Conservation (phyloP, 352 stramenopile genomes). For the Thalassiosira allenii region DNA sequence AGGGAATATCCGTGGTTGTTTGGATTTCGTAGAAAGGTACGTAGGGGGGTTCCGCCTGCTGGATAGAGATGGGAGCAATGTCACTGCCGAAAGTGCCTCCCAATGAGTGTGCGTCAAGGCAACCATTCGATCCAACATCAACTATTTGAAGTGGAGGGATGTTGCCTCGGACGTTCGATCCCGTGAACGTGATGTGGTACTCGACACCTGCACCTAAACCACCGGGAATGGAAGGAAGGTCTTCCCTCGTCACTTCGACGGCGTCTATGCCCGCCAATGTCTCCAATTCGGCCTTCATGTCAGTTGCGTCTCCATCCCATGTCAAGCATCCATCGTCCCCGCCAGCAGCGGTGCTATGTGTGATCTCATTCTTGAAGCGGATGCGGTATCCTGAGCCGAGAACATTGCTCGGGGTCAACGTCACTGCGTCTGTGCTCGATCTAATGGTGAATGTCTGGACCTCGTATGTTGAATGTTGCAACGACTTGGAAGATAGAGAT, state of each 20-base stretch:
- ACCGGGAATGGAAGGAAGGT: conserved; percentile 80
- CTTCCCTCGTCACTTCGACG: conserved; percentile 87
- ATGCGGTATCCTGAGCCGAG: conserved; percentile 90
- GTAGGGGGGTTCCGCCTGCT: conserved; percentile 66
- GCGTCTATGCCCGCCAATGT: conserved; percentile 78
- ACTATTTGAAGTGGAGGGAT: conserved; percentile 89
- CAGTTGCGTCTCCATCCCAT: conserved; percentile 72
- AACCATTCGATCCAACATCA: conserved; percentile 92
- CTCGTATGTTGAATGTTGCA: conserved; percentile 81
- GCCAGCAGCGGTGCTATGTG: conserved; percentile 86
- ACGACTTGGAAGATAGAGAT: conserved; percentile 62
- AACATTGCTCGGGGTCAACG: conserved; percentile 63
- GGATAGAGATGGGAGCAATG: conserved; percentile 65
- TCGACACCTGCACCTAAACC: conserved; percentile 81
- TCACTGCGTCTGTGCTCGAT: conserved; percentile 44
- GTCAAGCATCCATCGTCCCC: conserved; percentile 77
- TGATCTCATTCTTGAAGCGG: conserved; percentile 90
- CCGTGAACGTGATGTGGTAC: conserved; percentile 94
- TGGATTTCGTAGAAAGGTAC: conserved; percentile 91
- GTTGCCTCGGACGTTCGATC: conserved; percentile 89
- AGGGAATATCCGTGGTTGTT: conserved; percentile 91
- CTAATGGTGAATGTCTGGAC: conserved; percentile 76
- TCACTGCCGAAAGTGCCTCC: conserved; percentile 56
- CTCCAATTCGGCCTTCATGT: conserved; percentile 84
- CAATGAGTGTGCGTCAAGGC: conserved; percentile 84